These are phyloP conservation scores for Saccharomycopsis fodiens DNA, from an alignment of 805 yeast genomes.

Conservation along the genomic window DNA sequence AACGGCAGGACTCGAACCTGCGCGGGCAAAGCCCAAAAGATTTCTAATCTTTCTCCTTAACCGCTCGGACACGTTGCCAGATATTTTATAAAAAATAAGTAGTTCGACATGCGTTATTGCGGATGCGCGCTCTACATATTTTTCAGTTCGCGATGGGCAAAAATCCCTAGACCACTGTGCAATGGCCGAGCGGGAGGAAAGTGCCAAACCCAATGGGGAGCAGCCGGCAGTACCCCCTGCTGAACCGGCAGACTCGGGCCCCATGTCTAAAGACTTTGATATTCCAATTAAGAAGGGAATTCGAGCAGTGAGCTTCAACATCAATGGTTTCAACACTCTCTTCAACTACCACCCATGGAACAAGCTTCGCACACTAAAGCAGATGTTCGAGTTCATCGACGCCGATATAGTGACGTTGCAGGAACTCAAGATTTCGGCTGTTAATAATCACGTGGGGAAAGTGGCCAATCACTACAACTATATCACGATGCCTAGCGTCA, in stretches of 20 bases:
- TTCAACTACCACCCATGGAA: constrained; percentile 85
- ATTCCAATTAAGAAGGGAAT: constrained; percentile 20
- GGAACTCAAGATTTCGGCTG: constrained; percentile 65
- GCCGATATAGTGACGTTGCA: constrained; percentile 83
- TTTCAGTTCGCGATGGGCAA: too few species aligned
- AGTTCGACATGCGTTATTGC: too few species aligned
- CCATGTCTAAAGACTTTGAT: background rate
- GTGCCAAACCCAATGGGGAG: background rate
- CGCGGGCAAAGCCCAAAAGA: constrained; percentile 56
- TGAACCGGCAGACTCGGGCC: too few species aligned
- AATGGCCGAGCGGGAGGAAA: background rate
- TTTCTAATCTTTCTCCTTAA: constrained; percentile 25
- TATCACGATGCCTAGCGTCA: constrained; percentile 56
- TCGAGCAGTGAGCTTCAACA: constrained; percentile 68
- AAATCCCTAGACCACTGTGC: too few species aligned
- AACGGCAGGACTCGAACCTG: constrained; percentile 71
- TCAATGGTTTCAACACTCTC: constrained; percentile 76
- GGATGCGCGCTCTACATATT: too few species aligned
- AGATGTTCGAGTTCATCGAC: constrained; percentile 43
- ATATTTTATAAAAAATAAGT: too few species aligned
- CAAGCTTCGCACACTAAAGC: constrained; percentile 29
- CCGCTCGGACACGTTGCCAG: constrained; percentile 23
- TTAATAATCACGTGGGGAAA: constrained; percentile 41
- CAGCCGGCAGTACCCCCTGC: background rate
- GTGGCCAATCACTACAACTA: constrained; percentile 55